Conservation (phyloP, 2,329 filamentous ascomycete species). For the Verticillium dahliae region DNA sequence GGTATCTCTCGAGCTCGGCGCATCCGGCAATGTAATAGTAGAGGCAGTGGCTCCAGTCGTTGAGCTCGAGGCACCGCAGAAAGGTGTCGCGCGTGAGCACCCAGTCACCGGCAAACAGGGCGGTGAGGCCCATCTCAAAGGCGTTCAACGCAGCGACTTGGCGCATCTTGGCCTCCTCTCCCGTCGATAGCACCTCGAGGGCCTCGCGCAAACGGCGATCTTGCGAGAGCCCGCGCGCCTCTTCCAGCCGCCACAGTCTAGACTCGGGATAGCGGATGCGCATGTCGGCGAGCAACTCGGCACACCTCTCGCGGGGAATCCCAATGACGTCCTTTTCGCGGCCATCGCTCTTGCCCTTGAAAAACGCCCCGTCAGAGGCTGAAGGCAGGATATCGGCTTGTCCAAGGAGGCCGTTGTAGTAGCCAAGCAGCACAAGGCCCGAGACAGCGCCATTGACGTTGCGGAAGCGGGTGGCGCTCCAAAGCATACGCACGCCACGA, state of each 20-base stretch:
- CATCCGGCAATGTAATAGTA: constrained; percentile 85
- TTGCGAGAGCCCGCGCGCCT: constrained; percentile 69
- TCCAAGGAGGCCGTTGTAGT: constrained; percentile 81
- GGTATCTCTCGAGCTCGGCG: constrained; percentile 76
- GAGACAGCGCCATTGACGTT: constrained; percentile 93
- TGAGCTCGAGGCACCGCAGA: constrained; percentile 67
- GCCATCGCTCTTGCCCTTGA: not conserved
- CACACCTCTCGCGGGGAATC: constrained; percentile 65
- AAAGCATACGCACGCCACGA: constrained; percentile 77
- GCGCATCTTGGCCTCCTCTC: constrained; percentile 66
- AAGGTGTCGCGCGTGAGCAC: constrained; percentile 68
- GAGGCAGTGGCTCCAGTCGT: constrained; percentile 83
- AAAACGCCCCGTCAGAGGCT: not conserved
- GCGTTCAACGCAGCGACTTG: constrained; percentile 80
- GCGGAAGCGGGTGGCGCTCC: constrained; percentile 77
- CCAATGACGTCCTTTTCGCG: constrained; percentile 35
- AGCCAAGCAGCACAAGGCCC: constrained; percentile 72
- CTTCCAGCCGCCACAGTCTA: constrained; percentile 80
- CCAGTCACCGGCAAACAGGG: constrained; percentile 76
- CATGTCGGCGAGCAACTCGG: constrained; percentile 65
- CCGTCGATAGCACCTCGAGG: constrained; percentile 55
- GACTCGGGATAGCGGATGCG: constrained; percentile 72
- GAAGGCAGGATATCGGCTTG: constrained; percentile 81
- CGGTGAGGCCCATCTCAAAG: constrained; percentile 76
- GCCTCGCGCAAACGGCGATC: constrained; percentile 61